These are phyloP conservation scores for Plectranthus barbatus DNA, from an alignment of 257 asterid genomes.

Conservation along the genomic window DNA sequence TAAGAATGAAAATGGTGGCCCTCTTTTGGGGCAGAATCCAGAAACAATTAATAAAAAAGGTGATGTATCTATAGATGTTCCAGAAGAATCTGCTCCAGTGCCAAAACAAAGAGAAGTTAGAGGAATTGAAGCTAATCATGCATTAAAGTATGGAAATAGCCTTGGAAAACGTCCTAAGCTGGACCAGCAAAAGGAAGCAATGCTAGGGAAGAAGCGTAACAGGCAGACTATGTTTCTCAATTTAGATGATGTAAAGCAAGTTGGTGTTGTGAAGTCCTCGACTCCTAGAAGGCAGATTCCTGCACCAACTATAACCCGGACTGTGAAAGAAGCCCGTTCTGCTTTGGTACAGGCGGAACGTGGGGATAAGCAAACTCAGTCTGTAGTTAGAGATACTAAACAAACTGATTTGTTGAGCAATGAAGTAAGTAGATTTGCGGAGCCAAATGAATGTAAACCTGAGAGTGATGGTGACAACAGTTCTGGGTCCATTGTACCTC, in stretches of 20 bases:
- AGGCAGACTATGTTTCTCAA: slow-evolving; percentile 95
- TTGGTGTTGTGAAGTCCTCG: slow-evolving; percentile 58
- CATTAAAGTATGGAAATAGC: slow-evolving; percentile 53
- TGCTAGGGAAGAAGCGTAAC: slow-evolving; percentile 92
- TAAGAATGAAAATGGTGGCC: slow-evolving; percentile 43
- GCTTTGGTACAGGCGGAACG: slow-evolving; percentile 37
- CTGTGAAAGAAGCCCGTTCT: slow-evolving; percentile 60
- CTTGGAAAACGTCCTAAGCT: slow-evolving; percentile 78
- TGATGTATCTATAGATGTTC: slow-evolving; percentile 35
- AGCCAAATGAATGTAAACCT: slow-evolving; percentile 53
- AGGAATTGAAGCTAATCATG: slow-evolving; percentile 81
- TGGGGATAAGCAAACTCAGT: slow-evolving; percentile 66
- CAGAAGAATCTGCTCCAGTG: slow-evolving; percentile 53
- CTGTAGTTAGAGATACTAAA: slow-evolving; percentile 41
- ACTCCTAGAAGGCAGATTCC: slow-evolving; percentile 93
- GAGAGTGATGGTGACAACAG: slow-evolving; percentile 62
- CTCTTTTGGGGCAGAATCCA: slow-evolving; percentile 27
- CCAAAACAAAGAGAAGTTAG: slow-evolving; percentile 64
- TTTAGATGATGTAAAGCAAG: slow-evolving; percentile 90
- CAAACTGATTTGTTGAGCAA: slow-evolving; percentile 43
- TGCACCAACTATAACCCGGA: slow-evolving; percentile 60
- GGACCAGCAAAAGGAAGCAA: slow-evolving; percentile 86
- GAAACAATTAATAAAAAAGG: slow-evolving; percentile 58
- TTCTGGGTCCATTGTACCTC: slow-evolving; percentile 38
- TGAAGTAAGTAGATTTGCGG: slow-evolving; percentile 48